A percentile compares a stretch with the other conserved stretches of the same genome.
phyloP scores from a whole-genome alignment of 495 filamentous ascomycete genomes.

The Hypoxylon rickii region DNA sequence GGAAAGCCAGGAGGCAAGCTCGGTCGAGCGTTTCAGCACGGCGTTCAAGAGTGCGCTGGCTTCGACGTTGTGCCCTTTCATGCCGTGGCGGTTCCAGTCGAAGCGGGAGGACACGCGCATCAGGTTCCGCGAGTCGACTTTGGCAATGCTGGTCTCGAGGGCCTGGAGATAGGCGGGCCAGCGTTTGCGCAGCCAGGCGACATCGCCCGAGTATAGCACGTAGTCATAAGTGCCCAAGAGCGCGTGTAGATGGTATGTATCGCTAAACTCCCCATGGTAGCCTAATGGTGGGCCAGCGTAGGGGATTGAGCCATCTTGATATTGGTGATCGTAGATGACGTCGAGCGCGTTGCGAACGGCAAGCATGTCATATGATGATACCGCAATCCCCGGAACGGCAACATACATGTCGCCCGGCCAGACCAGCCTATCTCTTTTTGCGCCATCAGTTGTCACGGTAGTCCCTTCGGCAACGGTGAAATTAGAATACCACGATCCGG shows the following conservation, averaged over 20 bases:
- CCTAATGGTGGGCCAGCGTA: conserved; percentile 65
- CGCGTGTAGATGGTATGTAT: conserved; percentile 67
- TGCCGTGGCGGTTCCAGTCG: conserved; percentile 60
- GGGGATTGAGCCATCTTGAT: conserved; percentile 55
- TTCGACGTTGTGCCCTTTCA: conserved; percentile 57
- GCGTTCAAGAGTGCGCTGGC: conserved; percentile 45
- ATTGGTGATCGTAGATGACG: conserved; percentile 50
- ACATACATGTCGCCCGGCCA: conserved; percentile 60
- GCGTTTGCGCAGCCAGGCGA: conserved; percentile 51
- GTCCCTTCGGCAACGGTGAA: conserved; percentile 58
- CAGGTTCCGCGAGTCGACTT: conserved; percentile 55
- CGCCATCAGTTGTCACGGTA: conserved; percentile 58
- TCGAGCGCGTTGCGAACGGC: conserved; percentile 52
- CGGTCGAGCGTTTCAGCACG: conserved; percentile 40
- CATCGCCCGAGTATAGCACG: conserved; percentile 61
- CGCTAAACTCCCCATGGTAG: conserved; percentile 55
- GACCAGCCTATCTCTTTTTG: conserved; percentile 61
- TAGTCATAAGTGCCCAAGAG: conserved; percentile 66
- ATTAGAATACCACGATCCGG: conserved; percentile 47
- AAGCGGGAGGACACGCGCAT: conserved; percentile 57
- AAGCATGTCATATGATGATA: conserved; percentile 51
- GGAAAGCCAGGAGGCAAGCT: conserved; percentile 39
- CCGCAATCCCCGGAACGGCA: conserved; percentile 51
- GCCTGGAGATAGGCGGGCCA: conserved; percentile 57
- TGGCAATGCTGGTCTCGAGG: conserved; percentile 56